Evolutionary conservation across 352 stramenopile genomes (phyloP).

Genomic region (Pythium utonaiense): DNA sequence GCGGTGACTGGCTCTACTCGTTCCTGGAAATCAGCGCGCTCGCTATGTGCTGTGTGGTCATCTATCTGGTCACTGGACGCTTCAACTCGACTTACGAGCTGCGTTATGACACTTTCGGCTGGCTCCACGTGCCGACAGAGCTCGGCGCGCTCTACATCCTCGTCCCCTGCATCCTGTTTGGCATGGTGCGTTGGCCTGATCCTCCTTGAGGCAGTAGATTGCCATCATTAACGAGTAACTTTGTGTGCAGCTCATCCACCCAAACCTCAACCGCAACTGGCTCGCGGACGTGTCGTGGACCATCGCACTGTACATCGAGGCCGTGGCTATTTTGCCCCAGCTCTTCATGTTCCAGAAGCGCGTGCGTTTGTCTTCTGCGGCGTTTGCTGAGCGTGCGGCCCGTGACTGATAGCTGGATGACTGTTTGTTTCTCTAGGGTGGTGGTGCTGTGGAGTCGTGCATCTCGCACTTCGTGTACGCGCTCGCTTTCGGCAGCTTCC

Average conservation of each 20-base stretch:
- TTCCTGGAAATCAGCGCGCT: constrained; percentile 93
- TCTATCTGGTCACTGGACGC: constrained; percentile 89
- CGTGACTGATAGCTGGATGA: too few relatives aligned
- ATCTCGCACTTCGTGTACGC: constrained; percentile 97
- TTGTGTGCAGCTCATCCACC: constrained; percentile 95
- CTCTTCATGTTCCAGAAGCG: constrained; percentile 99
- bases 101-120: constrained; percentile 95
- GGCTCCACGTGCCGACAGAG: constrained; percentile 82
- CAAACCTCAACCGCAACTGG: constrained; percentile 96
- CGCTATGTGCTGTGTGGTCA: constrained; percentile 82
- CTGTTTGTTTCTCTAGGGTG: constrained; percentile 49
- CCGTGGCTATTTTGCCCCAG: constrained; percentile 96
- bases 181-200: constrained; percentile 81
- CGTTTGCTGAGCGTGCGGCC: too few relatives aligned
- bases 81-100: constrained; percentile 96
- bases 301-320: constrained; percentile 98
- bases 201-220: too few relatives aligned
- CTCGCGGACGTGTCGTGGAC: constrained; percentile 96
- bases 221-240: too few relatives aligned
- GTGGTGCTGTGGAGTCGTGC: constrained; percentile 93
- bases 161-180: constrained; percentile 84
- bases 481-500: constrained; percentile 92
- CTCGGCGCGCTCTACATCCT: constrained; percentile 82
- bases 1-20: constrained; percentile 98
- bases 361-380: too few relatives aligned